A percentile compares a stretch with the other conserved stretches of the same genome.
Conservation (phyloP, 306 rosid genomes). For the Sicyos edulis region DNA sequence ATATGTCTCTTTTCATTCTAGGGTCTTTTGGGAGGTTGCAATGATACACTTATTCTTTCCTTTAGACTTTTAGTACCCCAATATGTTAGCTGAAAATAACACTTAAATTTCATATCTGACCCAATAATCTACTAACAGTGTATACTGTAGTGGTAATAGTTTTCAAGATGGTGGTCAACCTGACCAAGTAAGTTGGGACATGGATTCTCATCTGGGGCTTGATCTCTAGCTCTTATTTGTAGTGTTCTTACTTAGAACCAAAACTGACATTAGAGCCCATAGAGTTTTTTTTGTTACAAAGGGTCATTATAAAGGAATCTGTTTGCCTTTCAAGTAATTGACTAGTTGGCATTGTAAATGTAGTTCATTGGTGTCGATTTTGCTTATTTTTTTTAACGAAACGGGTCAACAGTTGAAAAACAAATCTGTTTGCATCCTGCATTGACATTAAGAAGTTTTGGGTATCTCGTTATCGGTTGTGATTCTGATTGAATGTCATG, state of each 20-base stretch:
- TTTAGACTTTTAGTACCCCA: background rate
- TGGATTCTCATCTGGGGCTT: background rate
- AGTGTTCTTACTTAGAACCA: background rate
- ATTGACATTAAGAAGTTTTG: background rate
- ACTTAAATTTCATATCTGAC: background rate
- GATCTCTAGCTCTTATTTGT: background rate
- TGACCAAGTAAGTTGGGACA: background rate
- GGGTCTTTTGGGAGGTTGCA: background rate
- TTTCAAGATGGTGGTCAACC: no score
- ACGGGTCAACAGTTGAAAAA: background rate
- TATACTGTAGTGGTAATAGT: background rate
- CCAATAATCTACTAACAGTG: background rate
- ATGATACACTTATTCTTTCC: background rate
- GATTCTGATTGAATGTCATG: no score
- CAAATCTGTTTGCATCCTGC: background rate
- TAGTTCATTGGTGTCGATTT: background rate
- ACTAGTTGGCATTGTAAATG: background rate
- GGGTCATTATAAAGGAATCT: background rate
- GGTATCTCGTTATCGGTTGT: no score
- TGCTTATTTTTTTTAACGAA: background rate
- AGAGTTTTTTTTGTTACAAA: background rate
- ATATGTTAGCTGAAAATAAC: background rate
- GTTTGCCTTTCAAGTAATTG: background rate
- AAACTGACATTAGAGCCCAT: background rate
- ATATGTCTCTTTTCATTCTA: background rate